Evolutionary conservation across 352 stramenopile genomes (phyloP).

Genomic region (Pythium myriotylum): DNA sequence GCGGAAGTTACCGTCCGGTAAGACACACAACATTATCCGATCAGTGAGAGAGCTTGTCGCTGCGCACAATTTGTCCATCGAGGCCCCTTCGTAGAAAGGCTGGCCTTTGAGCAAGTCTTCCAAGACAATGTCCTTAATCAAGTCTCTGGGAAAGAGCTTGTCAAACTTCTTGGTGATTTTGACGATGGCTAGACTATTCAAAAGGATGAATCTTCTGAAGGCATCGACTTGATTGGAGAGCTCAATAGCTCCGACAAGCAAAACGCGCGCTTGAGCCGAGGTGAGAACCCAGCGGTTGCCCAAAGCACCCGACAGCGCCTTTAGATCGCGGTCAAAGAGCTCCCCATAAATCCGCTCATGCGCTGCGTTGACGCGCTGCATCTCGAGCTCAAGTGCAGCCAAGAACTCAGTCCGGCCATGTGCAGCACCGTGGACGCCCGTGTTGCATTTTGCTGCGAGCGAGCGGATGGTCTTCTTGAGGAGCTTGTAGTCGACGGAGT

Average conservation of each 20-base stretch:
- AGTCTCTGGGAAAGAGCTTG: slow-evolving; percentile 40
- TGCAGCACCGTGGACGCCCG: not conserved
- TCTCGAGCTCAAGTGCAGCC: slow-evolving; percentile 43
- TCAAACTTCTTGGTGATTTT: slow-evolving; percentile 88
- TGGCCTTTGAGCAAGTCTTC: slow-evolving; percentile 59
- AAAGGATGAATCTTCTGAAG: slow-evolving; percentile 75
- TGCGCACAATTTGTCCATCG: slow-evolving; percentile 57
- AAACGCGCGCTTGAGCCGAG: slow-evolving; percentile 45
- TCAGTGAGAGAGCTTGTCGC: slow-evolving; percentile 54
- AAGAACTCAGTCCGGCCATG: slow-evolving; percentile 22
- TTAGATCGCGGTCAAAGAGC: slow-evolving; percentile 43
- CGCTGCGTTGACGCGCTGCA: slow-evolving; percentile 61
- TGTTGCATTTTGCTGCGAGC: slow-evolving; percentile 10
- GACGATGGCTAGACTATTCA: slow-evolving; percentile 79
- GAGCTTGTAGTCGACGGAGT: slow-evolving; percentile 86
- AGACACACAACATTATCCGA: slow-evolving; percentile 69
- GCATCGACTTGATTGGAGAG: slow-evolving; percentile 67
- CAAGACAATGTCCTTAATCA: slow-evolving; percentile 40
- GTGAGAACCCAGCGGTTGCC: slow-evolving; percentile 66
- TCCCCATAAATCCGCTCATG: slow-evolving; percentile 61
- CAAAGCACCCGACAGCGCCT: slow-evolving; percentile 37
- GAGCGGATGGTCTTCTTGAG: slow-evolving; percentile 71
- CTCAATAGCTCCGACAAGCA: slow-evolving; percentile 63
- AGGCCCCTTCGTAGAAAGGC: slow-evolving; percentile 64
- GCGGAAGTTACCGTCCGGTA: slow-evolving; percentile 69